phyloP scores from a whole-genome alignment of 1,284 basidiomycete genomes.

The Rhodotorula sp. region DNA sequence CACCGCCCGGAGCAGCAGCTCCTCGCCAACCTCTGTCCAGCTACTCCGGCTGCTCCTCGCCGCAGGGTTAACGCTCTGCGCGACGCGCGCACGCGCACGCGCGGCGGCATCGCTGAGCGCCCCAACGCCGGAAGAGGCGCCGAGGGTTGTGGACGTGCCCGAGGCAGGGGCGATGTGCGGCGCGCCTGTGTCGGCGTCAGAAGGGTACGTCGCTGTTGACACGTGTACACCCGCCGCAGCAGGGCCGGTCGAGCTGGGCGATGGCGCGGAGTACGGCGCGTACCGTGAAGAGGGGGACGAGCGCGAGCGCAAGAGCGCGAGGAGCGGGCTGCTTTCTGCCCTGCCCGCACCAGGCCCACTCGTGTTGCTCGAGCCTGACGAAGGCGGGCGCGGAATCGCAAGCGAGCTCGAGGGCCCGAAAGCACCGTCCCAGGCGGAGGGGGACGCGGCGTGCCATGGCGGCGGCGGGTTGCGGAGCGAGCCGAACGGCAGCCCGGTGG shows the following conservation, averaged over 20 bases:
- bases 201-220: background rate
- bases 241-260: background rate
- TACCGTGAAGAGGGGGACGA: background rate
- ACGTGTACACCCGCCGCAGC: background rate
- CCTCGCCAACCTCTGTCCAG: constrained; percentile 15
- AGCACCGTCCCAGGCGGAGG: background rate
- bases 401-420: background rate
- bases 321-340: background rate
- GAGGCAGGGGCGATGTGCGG: background rate
- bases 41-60: constrained; percentile 13
- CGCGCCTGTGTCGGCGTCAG: too few species aligned
- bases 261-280: background rate
- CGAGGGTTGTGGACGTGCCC: background rate
- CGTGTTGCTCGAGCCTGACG: background rate
- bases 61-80: background rate
- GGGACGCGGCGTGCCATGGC: background rate
- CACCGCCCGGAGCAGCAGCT: background rate
- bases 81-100: background rate
- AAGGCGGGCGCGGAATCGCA: background rate
- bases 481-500: background rate
- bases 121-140: background rate
- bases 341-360: background rate
- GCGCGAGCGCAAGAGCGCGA: background rate
- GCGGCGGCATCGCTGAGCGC: background rate
- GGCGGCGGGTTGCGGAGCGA: background rate